These are phyloP conservation scores for Plasmodium sp. DNA, from an alignment of 169 alveolate genomes.

Conservation along the genomic window DNA sequence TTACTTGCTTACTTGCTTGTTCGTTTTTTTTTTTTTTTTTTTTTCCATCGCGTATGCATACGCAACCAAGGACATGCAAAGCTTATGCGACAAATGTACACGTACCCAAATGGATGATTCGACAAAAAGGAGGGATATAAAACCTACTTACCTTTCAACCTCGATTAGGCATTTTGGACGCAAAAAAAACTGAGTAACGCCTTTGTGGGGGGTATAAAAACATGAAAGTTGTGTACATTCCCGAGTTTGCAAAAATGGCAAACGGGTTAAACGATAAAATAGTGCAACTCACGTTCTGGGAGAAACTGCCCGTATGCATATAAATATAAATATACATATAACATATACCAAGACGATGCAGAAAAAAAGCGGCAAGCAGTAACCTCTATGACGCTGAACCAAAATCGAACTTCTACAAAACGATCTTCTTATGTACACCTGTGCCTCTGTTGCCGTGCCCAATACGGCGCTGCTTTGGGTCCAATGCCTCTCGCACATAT, in stretches of 20 bases:
- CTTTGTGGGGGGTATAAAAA: not conserved
- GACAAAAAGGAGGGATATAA: not conserved
- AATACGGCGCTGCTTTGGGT: not conserved
- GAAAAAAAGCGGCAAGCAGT: not conserved
- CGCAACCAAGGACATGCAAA: constrained; percentile 24
- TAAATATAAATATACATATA: not conserved
- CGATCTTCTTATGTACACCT: not conserved
- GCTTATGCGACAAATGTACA: not conserved
- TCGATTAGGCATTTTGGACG: not conserved
- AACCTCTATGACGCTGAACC: not conserved
- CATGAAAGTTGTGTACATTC: not conserved
- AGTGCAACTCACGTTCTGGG: not conserved
- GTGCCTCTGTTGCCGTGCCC: not conserved
- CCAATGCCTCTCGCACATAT: not conserved
- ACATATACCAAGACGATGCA: not conserved
- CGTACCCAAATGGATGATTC: not conserved
- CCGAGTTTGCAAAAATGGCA: not conserved
- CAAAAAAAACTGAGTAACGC: not conserved
- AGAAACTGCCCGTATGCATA: not conserved
- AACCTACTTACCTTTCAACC: not conserved
- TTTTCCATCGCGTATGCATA: constrained; percentile 22
- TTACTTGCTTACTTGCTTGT: not conserved
- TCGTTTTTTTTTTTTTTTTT: constrained; percentile 14
- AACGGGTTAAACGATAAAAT: not conserved
- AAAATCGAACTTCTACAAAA: not conserved